Base-by-base conservation (phyloP, 495 filamentous ascomycete genomes). In the Penicillium goetzii region DNA sequence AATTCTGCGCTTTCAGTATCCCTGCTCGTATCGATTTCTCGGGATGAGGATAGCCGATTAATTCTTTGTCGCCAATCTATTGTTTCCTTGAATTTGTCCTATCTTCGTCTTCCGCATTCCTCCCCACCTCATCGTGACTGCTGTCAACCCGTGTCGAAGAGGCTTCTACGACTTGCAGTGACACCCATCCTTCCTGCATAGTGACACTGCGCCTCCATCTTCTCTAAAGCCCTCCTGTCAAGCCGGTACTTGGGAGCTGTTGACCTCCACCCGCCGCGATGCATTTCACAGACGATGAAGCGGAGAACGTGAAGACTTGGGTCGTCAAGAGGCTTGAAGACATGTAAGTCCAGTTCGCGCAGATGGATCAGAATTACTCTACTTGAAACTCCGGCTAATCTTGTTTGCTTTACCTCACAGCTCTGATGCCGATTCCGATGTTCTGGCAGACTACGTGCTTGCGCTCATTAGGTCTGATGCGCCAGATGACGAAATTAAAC, bases 371-470 rank as follows among this genome's bases (percentile, higher is more conserved):
- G 36, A 21, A 17, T 40, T 21, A 14, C 11, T 43, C 33, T 55
- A 19, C 8, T 6, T 6, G 21, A 55, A 36, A 7, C 34, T 19
- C 10, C 11, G 10, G 45, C 65, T 70, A 62, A 70, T 51, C n/a
- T 32, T 10, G 4, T 19, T 61, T 26, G 17, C 25, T 32, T 54
- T 51, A 23, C 21, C 54, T 28, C 65, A 36, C 67, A 97, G 92
- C 59, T 96, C 93, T 15, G 95, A 97, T 74, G 95, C 93, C 52
- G 95, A 99, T 74, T 88, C 92, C 32, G 93, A 97, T 69, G 92
- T 99, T 4, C 89, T 99, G 17, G 93, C 93, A 33, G 95, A 99
- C 71, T 99, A 97, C 71, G 91, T 99, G 0, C 80, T 97, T 33
- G 94, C 94, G n/a, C 86, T 99, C 11, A 81, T 97, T 34, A 86